Base-by-base conservation (phyloP, 2,329 filamentous ascomycete genomes). In the Diaporthe ampelina region DNA sequence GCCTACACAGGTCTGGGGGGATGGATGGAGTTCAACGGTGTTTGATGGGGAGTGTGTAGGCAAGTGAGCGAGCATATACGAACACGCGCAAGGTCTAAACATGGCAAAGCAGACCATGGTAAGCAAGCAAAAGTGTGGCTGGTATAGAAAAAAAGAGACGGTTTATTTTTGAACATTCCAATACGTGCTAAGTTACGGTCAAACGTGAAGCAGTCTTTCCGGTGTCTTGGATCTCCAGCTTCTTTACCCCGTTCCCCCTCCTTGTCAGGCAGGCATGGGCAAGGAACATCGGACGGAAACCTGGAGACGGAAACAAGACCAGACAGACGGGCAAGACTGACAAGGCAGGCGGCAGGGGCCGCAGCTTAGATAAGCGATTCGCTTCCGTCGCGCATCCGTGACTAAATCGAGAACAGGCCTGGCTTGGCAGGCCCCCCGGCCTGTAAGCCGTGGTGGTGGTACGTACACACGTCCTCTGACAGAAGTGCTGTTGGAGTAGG, bases 261-360 rank as follows among this genome's bases (percentile, higher is more conserved):
- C 63, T 50, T 54, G 63, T 54, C 40, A 43, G 15, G 15, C 40
- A 3, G 15, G 63, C 63, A 54, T 54, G 15, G 15, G 9, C 32
- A 68, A 68, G 29, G 29, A 68, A 68, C 45, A 40, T 54, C n/a
- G 17, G 63, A 68, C 63, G 63, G 63, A 68, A 68, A 68, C 63
- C 63, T 54, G 45, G 48, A 40, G 63, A 68, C 32, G 48, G 63
- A 68, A 40, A 68, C 61, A 50, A 67, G 61, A 52, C 29, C 43
- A 37, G 61, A 67, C 43, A 29, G 43, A 10, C 48, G 2, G 40
- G 10, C 15, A 4, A 43, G 43, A 7, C 43, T 45, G 43, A 6
- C 17, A 32, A 32, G 29, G 29, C 29, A 32, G 29, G 29, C 29
- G 29, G 29, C 29, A 32, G 4, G 29, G 61, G 59, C 15, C 7